Evolutionary conservation across 805 yeast species (phyloP).

Genomic region (Schwanniomyces sp.): DNA sequence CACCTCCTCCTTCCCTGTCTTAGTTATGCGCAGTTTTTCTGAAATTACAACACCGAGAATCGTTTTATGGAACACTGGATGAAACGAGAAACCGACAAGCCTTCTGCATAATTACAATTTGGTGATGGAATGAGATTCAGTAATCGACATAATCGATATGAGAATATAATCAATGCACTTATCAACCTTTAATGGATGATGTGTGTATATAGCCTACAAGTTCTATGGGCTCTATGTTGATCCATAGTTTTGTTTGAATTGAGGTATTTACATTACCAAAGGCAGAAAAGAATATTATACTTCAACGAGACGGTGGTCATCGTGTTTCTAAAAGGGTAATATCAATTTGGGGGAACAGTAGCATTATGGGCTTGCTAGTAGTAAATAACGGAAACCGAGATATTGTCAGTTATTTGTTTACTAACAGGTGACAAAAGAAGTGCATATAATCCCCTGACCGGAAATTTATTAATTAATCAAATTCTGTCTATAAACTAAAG

Average conservation of each 20-base stretch:
- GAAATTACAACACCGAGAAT: neutral
- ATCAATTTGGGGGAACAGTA: neutral
- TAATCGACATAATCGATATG: neutral
- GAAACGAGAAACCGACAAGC: neutral
- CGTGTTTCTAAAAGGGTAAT: neutral
- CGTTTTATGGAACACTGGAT: neutral
- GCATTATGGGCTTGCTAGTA: no score
- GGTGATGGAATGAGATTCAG: neutral
- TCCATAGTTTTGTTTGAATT: no score
- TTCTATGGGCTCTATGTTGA: no score
- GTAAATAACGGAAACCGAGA: no score
- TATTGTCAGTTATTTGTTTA: neutral
- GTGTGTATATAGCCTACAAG: no score
- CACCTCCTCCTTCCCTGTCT: neutral
- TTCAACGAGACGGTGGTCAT: neutral
- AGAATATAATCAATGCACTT: no score
- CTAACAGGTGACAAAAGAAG: neutral
- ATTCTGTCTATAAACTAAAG: neutral
- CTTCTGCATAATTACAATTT: neutral
- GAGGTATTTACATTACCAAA: no score
- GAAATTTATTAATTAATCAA: neutral
- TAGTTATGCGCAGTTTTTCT: neutral
- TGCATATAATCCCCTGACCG: neutral
- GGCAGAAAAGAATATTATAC: no score
- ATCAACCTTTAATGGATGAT: no score